Evolutionary conservation across 2,329 filamentous ascomycete species (phyloP), one percentile per base, ranked within the genome.

Genomic region (Ceratocystis colombiana): DNA sequence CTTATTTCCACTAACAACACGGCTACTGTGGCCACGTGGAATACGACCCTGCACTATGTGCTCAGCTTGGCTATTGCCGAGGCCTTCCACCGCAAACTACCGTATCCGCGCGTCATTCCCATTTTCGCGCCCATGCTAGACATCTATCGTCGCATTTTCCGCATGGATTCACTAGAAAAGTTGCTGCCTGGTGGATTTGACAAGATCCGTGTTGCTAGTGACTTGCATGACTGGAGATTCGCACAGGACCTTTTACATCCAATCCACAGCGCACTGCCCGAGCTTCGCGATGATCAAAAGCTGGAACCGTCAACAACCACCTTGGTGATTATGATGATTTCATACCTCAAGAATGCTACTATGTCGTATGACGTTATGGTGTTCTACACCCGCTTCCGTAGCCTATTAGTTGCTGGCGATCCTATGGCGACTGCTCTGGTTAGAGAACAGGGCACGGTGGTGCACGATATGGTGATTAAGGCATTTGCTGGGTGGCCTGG

Each of bases 401-500:
- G 72, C 0, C 73, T 79, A 37, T 71, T 84, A 1, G 72, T 76
- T 61, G 72, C 73, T 8, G 68, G 68, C 5, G 72, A 78, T 67
- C 74, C 74, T 1, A 71, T 74, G 5, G 77, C 76, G 1, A 62
- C 73, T 1, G 67, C 70, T 5, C 68, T 82, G 28, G 70, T 80
- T 30, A 70, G 72, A 25, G 71, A 77, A 2, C 76, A 78, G 41
- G 76, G 76, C 20, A 78, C 77, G 12, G 70, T 78, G 4, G 70
- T 83, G 3, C 77, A 83, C 69, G 80, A 85, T 68, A 75, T 77
- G 12, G 74, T 84, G 41, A 75, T 85, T 62, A 75, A 79, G 68
- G 73, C 76, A 50, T 75, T 84, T 65, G 72, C 77, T 45, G 76
- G 80, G 65, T 77, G 76, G 64, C 71, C 70, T 22, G 72, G 73